These are phyloP conservation scores for Clohesyomyces aquaticus DNA, from an alignment of 495 filamentous ascomycete genomes.

Conservation along the genomic window DNA sequence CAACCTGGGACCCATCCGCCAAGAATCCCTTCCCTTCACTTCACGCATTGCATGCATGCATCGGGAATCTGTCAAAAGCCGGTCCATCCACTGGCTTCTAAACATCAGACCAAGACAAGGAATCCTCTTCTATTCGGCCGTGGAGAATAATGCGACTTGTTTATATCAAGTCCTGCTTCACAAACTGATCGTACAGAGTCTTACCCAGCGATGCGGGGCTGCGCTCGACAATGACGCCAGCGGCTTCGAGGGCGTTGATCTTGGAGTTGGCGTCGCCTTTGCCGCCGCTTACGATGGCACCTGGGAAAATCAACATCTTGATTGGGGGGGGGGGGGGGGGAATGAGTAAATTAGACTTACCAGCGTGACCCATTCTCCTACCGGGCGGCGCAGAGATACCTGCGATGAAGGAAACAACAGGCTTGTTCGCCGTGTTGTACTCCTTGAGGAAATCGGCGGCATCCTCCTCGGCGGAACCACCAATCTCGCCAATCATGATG, in stretches of 20 bases:
- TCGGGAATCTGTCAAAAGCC: not conserved
- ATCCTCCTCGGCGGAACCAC: constrained; percentile 95
- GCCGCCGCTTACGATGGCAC: constrained; percentile 94
- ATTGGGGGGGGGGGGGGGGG: not conserved
- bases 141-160: not conserved
- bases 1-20: not conserved
- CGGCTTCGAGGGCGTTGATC: constrained; percentile 89
- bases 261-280: constrained; percentile 98
- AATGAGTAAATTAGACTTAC: constrained; percentile 43
- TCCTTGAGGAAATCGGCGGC: constrained; percentile 92
- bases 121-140: not conserved
- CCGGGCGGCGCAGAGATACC: constrained; percentile 96
- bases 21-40: constrained; percentile 1
- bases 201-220: constrained; percentile 90
- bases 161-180: constrained; percentile 92
- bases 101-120: constrained; percentile 16
- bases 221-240: constrained; percentile 94
- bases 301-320: constrained; percentile 42
- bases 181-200: constrained; percentile 90
- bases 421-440: constrained; percentile 91
- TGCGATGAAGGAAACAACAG: constrained; percentile 96
- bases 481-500: constrained; percentile 99
- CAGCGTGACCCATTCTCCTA: constrained; percentile 97
- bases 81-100: constrained; percentile 10
- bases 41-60: constrained; percentile 1